Conservation (phyloP, 2,329 filamentous ascomycete genomes). For the Penicillium hordei region DNA sequence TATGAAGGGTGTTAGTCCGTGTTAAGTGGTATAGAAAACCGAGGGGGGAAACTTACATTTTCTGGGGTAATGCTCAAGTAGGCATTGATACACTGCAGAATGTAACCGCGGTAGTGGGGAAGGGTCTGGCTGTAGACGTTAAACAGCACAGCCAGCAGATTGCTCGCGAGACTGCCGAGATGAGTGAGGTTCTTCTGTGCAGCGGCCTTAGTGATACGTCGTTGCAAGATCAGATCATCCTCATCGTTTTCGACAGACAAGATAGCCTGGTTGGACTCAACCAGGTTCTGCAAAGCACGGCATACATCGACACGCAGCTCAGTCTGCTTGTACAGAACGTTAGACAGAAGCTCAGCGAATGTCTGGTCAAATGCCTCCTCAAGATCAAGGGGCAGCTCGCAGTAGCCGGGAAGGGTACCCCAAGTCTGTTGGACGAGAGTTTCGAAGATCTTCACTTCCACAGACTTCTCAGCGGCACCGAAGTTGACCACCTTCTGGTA, state of each 20-base stretch:
- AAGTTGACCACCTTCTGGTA: conserved; percentile 87
- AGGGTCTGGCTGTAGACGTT: conserved; percentile 98
- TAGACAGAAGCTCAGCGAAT: conserved; percentile 88
- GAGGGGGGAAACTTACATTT: conserved; percentile 40
- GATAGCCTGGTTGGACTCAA: conserved; percentile 88
- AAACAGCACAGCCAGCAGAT: conserved; percentile 94
- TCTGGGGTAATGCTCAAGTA: conserved; percentile 85
- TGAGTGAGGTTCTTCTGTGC: conserved; percentile 81
- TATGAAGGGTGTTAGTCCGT: conserved; percentile 29
- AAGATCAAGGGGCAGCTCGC: conserved; percentile 83
- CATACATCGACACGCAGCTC: conserved; percentile 86
- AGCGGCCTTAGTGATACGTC: conserved; percentile 70
- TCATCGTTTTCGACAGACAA: conserved; percentile 65
- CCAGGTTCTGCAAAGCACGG: conserved; percentile 77
- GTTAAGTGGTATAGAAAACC: not conserved
- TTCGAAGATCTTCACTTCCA: conserved; percentile 97
- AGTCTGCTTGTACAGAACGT: conserved; percentile 87
- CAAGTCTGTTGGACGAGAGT: conserved; percentile 94
- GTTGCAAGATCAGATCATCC: conserved; percentile 73
- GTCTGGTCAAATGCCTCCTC: conserved; percentile 74
- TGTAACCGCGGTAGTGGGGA: conserved; percentile 84
- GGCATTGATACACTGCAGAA: conserved; percentile 90
- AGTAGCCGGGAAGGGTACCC: conserved; percentile 91
- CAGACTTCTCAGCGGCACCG: conserved; percentile 78
- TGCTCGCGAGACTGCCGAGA: conserved; percentile 75